These are phyloP conservation scores for Fusarium denticulatum DNA, from an alignment of 2,329 filamentous ascomycete species.

Conservation along the genomic window DNA sequence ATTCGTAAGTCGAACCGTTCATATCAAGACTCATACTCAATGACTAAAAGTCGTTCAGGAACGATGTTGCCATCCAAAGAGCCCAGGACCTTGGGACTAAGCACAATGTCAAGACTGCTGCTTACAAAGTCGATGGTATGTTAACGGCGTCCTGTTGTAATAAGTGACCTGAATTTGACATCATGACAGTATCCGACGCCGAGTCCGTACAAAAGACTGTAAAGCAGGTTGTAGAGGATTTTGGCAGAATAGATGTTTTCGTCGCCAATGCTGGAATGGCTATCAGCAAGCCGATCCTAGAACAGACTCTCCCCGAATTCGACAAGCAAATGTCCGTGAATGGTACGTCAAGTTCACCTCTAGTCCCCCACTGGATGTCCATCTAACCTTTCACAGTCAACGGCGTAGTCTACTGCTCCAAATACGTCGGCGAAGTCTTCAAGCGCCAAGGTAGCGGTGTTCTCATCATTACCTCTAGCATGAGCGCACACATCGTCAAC, in stretches of 20 bases:
- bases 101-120: background rate
- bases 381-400: constrained; percentile 46
- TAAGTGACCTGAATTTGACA: background rate
- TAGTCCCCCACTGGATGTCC: fast-evolving
- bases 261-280: constrained; percentile 2
- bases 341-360: constrained; percentile 11
- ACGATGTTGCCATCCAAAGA: background rate
- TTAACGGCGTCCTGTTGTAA: too few relatives aligned
- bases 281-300: constrained; percentile 64
- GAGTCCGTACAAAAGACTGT: background rate
- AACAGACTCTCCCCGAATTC: constrained; percentile 62
- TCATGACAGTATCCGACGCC: background rate
- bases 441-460: constrained; percentile 54
- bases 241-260: background rate
- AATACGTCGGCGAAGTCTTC: constrained; percentile 55
- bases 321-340: constrained; percentile 62
- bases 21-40: background rate
- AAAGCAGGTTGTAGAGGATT: background rate
- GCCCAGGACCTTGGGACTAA: background rate
- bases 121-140: background rate
- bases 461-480: constrained; percentile 61
- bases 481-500: constrained; percentile 59
- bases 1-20: background rate
- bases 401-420: constrained; percentile 55
- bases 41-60: background rate